Base-by-base conservation (phyloP, 306 rosid genomes). In the Medicago ruthenica region DNA sequence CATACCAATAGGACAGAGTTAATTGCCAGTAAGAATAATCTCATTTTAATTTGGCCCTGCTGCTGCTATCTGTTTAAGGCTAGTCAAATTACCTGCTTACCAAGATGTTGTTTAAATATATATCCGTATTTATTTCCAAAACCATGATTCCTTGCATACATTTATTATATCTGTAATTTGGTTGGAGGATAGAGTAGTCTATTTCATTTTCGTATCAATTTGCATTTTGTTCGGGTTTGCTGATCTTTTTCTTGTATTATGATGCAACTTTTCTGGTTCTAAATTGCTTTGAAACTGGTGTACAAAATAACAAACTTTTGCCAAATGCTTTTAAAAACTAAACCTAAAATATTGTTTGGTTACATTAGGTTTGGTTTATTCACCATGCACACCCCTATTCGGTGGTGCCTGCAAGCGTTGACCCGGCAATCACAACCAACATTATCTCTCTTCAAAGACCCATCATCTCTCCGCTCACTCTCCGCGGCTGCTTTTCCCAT, bases 331-430 rank as follows among this genome's bases (percentile, higher is more conserved):
- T 61, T 34, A 0, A 60, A 61, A 31, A 61, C 18, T 61, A 18
- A 15, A 15, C 20, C 44, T 61, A 4, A 61, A 61, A 2, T 15
- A 9, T n/a, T 31, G 7, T 59, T 59, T 34, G 44, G 41, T 61
- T 61, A 3, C 67, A 34, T 61, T 61, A 61, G 67, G 67, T 61
- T 31, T 61, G 67, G 44, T 31, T 61, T 61, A 34, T 34, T 61
- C 48, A 53, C 45, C 67, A 47, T 13, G 44, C 60, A 15, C 9
- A 15, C 44, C 14, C 67, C 67, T 61, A 81, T 74, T 81, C 85
- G 89, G 75, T 90, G 97, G 87, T 83, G 83, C 71, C 81, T 92
- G 75, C 88, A 82, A 57, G 67, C 86, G 42, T 74, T 90, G 60
- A 81, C 83, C 8, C 89, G 92, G 71, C 85, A 74, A 78, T 79